Evolutionary conservation across 345 rosid species (phyloP).

Genomic region (Excoecaria cochinchinensis): DNA sequence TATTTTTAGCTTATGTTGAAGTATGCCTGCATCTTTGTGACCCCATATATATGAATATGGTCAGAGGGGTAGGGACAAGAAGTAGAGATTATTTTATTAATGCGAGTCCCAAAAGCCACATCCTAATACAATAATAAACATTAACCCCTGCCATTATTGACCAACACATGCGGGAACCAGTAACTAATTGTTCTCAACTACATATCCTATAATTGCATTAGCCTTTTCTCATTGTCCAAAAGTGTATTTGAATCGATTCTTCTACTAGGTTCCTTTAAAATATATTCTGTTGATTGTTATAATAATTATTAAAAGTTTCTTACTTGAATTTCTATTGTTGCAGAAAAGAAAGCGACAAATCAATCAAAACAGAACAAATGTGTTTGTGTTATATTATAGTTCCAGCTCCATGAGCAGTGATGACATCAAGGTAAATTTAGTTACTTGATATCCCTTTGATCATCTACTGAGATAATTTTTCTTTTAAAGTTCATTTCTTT

Average conservation of each 20-base stretch:
- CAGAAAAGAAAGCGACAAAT: constrained; percentile 69
- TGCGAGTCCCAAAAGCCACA: background rate
- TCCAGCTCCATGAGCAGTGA: constrained; percentile 20
- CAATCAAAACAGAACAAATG: constrained; percentile 74
- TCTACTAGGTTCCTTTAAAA: constrained; percentile 12
- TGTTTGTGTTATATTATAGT: constrained; percentile 76
- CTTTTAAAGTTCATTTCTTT: constrained; percentile 2
- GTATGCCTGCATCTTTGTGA: background rate
- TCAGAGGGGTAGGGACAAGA: background rate
- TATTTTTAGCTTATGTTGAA: constrained; percentile 3
- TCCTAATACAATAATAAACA: constrained; percentile 2
- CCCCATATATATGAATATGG: background rate
- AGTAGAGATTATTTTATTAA: background rate
- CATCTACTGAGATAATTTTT: background rate
- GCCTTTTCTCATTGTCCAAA: constrained; percentile 14
- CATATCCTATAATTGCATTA: constrained; percentile 17
- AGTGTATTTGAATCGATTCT: constrained; percentile 5
- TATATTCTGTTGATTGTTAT: background rate
- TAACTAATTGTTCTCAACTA: constrained; percentile 3
- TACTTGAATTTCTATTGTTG: constrained; percentile 19
- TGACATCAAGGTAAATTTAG: constrained; percentile 29
- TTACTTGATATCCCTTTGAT: background rate
- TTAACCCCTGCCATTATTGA: constrained; percentile 10
- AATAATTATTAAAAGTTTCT: constrained; percentile 1
- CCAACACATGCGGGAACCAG: constrained; percentile 1